A percentile compares a stretch with the other conserved stretches of the same genome.
These are phyloP conservation scores for Colletotrichum phormii DNA, from an alignment of 2,329 filamentous ascomycete species.

Conservation along the genomic window DNA sequence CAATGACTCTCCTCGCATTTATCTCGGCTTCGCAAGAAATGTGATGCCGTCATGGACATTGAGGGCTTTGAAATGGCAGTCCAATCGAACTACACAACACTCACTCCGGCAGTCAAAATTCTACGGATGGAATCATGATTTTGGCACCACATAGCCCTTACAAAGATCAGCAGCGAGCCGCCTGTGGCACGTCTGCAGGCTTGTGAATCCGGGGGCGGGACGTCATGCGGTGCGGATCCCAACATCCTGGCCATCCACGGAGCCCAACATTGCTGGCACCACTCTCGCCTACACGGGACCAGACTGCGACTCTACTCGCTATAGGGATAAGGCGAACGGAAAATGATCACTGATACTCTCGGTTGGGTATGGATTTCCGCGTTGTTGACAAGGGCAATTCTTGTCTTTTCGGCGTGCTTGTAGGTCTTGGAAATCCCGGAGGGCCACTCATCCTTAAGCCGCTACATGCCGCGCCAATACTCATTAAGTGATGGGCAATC, in stretches of 20 bases:
- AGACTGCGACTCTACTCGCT: background rate
- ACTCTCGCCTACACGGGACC: background rate
- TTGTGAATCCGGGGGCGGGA: slow-evolving; percentile 23
- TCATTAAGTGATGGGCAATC: background rate
- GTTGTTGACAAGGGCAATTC: background rate
- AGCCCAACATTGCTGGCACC: slow-evolving; percentile 9
- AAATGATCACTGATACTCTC: background rate
- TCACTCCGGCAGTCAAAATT: background rate
- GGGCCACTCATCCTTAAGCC: background rate
- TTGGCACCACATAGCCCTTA: background rate
- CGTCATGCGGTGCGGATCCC: slow-evolving; percentile 22
- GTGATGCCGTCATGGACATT: background rate
- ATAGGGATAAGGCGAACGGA: background rate
- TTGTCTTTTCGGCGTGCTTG: background rate
- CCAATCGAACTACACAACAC: background rate
- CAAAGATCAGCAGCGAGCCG: slow-evolving; percentile 6
- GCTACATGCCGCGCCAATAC: slow-evolving; percentile 6
- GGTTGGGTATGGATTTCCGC: background rate
- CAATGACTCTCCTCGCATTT: background rate
- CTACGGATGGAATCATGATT: background rate
- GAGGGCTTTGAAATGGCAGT: background rate
- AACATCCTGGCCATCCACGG: slow-evolving; percentile 1
- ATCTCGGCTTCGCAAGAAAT: background rate
- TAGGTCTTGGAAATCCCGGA: background rate
- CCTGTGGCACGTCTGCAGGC: slow-evolving; percentile 17